Evolutionary conservation across 441 rosid genomes (phyloP).

Genomic region (Adansonia gregorii): DNA sequence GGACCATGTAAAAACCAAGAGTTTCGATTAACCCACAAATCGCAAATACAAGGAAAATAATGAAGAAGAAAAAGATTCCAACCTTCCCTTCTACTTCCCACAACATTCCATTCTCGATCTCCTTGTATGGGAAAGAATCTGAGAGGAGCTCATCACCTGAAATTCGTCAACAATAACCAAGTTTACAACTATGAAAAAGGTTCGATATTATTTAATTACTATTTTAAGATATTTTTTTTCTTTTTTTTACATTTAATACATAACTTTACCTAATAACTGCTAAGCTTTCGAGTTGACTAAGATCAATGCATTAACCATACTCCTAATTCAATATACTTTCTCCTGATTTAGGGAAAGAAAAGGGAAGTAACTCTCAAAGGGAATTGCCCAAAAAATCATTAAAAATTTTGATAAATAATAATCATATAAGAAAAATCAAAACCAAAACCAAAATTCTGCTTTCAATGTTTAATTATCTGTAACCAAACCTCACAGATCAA

Average conservation of each 20-base stretch:
- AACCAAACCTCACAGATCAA: background rate
- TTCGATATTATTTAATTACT: no score
- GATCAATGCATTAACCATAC: background rate
- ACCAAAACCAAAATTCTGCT: background rate
- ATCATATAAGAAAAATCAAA: no score
- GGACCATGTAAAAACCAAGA: background rate
- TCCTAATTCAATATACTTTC: background rate
- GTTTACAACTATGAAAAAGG: background rate
- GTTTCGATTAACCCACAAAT: background rate
- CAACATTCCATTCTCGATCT: slow-evolving; percentile 61
- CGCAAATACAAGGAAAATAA: background rate
- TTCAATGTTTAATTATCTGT: background rate
- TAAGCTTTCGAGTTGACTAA: background rate
- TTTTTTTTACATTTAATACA: no score
- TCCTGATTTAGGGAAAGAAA: background rate
- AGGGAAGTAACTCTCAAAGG: background rate
- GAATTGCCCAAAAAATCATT: background rate
- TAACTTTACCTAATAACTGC: background rate
- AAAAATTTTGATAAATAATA: no score
- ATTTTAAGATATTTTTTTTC: no score
- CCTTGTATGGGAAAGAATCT: slow-evolving; percentile 84
- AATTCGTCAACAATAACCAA: slow-evolving; percentile 17
- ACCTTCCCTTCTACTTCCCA: slow-evolving; percentile 95
- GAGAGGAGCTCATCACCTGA: slow-evolving; percentile 90
- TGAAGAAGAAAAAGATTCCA: background rate